Base-by-base conservation (phyloP, 257 asterid genomes). In the Plectranthus barbatus region DNA sequence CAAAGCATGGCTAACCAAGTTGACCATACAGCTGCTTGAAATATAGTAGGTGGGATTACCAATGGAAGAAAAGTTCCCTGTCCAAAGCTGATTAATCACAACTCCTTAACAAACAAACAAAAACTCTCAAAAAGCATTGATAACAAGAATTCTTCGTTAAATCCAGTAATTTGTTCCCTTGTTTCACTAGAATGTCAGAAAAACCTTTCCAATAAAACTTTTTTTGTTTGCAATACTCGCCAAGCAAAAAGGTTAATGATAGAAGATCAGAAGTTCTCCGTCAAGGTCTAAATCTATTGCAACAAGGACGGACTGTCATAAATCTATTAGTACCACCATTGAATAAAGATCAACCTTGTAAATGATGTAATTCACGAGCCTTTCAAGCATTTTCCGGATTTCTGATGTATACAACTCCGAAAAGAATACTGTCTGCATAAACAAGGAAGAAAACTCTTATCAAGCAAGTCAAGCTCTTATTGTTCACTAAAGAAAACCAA, bases 21-120 rank as follows among this genome's bases (percentile, higher is more conserved):
- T 60, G 94, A 84, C 97, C 96, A 91, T 24, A 91, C 74, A 56
- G 91, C 95, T 50, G 85, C 87, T 73, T 84, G 95, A 74, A 82
- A 84, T 70, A 80, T 53, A 41, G 95, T 84, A 34, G 94, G 84
- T 54, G 90, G 88, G 75, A 85, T 89, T 56, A 91, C 94, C 73
- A 91, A 67, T 9, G 96, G 97, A 74, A 91, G 94, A 81, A 91
- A 91, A 58, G 91, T 88, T 79, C 97, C 97, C 97, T 91, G 84
- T 56, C 70, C 74, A 72, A 78, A 40, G 67, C 61, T 54, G 71
- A 33, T 59, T 50, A 67, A 56, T 70, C 68, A 76, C 64, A 46
- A 56, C 44, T 48, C 71, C 69, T 57, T 61, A 72, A 68, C 56
- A 56, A 20, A 55, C 19, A 67, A 31, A 56, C 41, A 70, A 41